Evolutionary conservation across 169 alveolate genomes (phyloP), one percentile per base, ranked within the genome.

Genomic region (Plasmodium chabaudi): DNA sequence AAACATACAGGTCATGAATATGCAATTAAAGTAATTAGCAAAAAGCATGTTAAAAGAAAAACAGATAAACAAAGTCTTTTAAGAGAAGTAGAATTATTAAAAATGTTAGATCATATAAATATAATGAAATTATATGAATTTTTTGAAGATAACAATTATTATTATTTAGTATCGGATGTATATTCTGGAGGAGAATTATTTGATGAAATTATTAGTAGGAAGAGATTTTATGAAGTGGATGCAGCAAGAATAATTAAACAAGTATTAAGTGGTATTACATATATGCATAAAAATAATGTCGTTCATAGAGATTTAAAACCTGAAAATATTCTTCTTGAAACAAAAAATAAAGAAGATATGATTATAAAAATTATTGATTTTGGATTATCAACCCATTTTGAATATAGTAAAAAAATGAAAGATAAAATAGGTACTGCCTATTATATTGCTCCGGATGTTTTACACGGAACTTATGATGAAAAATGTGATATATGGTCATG

Each of bases 151-250:
- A 92, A 92, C 53, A 94, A 94, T 73, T 95, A 96, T 92, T 96
- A 91, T 93, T 95, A 96, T 72, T 89, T 96, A 51, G 98, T 96
- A 23, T 94, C 95, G 19, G 99, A 98, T 92, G 96, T 95, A 17
- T 96, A 96, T 94, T 93, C 98, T 5, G 99, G 99, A 9, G 99
- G 99, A 5, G 99, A 98, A 91, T 92, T 98, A 55, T 98, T 97
- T 93, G 99, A 97, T 88, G 97, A 96, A 70, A 97, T 98, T 39
- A 95, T 96, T 72, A 95, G 96, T 71, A 91, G 98, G 51, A 94
- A 94, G 63, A 88, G 97, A 82, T 96, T 97, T 93, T 94, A 94
- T 90, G 99, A 97, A 87, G 88, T 89, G 55, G 98, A 97, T 87
- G 98, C 99, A 15, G 99, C 99, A 27, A 92, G 95, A 34, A 95